Evolutionary conservation across 2,329 filamentous ascomycete genomes (phyloP).

Genomic region (Lojkania enalia): DNA sequence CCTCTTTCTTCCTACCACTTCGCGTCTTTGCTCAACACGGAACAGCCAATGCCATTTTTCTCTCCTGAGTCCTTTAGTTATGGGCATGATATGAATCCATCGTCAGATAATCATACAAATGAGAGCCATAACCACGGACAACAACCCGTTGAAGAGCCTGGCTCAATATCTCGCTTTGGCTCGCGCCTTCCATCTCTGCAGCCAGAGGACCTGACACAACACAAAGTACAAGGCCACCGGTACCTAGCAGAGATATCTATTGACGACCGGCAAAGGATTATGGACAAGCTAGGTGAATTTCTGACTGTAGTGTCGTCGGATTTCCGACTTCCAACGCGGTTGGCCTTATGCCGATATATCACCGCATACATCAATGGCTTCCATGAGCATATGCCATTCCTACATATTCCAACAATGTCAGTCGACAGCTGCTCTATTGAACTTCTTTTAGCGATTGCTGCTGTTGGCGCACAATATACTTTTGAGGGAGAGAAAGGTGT

Average conservation of each 20-base stretch:
- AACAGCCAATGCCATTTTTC: slow-evolving; percentile 49
- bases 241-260: slow-evolving; percentile 41
- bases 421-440: slow-evolving; percentile 69
- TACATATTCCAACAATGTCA: slow-evolving; percentile 69
- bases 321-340: slow-evolving; percentile 69
- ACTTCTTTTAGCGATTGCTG: slow-evolving; percentile 67
- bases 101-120: slow-evolving; percentile 10
- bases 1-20: slow-evolving; percentile 46
- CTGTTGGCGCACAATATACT: slow-evolving; percentile 68
- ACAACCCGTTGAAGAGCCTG: slow-evolving; percentile 27
- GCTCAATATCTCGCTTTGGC: slow-evolving; percentile 44
- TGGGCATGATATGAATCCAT: slow-evolving; percentile 27
- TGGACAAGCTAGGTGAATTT: slow-evolving; percentile 64
- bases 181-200: slow-evolving; percentile 46
- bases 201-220: slow-evolving; percentile 37
- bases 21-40: slow-evolving; percentile 43
- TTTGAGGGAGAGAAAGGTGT: slow-evolving; percentile 58
- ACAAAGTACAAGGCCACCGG: slow-evolving; percentile 15
- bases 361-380: slow-evolving; percentile 73
- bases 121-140: slow-evolving; percentile 10
- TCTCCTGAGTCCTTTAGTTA: slow-evolving; percentile 45
- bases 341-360: slow-evolving; percentile 69
- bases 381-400: slow-evolving; percentile 62
- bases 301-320: slow-evolving; percentile 62
- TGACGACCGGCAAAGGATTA: slow-evolving; percentile 50